Percentiles rank a stretch among this genome's conserved stretches.
Conservation (phyloP, 106 monocot genomes). For the Dendrobium chrysotoxum region DNA sequence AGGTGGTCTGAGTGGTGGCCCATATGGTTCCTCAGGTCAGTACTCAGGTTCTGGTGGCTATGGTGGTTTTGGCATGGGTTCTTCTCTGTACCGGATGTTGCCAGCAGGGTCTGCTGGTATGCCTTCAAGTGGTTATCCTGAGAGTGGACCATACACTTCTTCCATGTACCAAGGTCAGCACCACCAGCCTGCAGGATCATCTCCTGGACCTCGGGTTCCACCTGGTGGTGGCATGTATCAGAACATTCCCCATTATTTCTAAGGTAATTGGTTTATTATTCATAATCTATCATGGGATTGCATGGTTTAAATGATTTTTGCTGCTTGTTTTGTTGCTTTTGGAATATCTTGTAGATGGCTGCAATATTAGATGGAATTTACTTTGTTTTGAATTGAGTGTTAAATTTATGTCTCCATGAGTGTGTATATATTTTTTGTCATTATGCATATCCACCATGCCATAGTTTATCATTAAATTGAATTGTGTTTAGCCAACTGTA, state of each 20-base stretch:
- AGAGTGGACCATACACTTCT: constrained; percentile 13
- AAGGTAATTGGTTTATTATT: constrained; percentile 11
- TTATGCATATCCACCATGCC: background rate
- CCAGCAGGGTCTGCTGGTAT: constrained; percentile 6
- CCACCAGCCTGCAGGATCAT: constrained; percentile 10
- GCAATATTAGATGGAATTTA: background rate
- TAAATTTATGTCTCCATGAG: background rate
- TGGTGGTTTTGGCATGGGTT: constrained; percentile 20
- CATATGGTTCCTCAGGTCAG: constrained; percentile 15
- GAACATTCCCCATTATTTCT: constrained; percentile 16
- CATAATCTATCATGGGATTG: background rate
- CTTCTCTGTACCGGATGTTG: constrained; percentile 7
- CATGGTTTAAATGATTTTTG: background rate
- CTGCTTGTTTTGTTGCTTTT: background rate
- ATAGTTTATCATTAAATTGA: background rate
- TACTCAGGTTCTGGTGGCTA: constrained; percentile 12
- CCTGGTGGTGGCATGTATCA: constrained; percentile 21
- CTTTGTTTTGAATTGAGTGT: constrained; percentile 2
- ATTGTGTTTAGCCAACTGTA: background rate
- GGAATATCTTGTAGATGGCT: background rate
- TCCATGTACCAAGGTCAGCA: constrained; percentile 16
- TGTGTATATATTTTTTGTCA: background rate
- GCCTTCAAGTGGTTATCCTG: constrained; percentile 15
- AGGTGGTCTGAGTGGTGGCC: constrained; percentile 7
- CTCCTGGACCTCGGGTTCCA: constrained; percentile 17